phyloP scores from a whole-genome alignment of 108 stramenopile species.

The Poteriospumella lacustris region DNA sequence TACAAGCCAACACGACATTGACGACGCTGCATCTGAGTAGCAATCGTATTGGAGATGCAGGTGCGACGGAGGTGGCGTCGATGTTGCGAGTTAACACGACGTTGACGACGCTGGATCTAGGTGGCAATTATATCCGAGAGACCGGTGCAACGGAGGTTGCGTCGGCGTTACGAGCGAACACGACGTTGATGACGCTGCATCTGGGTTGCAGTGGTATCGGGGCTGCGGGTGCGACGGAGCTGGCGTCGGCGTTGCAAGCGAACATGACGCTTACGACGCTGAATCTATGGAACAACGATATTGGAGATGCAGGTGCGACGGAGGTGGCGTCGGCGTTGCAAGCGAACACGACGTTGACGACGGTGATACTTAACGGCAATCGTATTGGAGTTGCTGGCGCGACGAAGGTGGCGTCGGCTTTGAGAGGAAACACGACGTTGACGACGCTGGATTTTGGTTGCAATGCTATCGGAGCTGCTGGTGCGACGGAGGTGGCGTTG shows the following conservation, averaged over 20 bases:
- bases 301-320: not conserved
- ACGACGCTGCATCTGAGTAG: not conserved
- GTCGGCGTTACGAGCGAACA: no score
- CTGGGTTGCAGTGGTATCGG: no score
- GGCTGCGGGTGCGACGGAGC: no score
- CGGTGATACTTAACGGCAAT: not conserved
- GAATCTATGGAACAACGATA: conserved; percentile 12
- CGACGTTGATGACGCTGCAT: no score
- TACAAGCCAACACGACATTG: not conserved
- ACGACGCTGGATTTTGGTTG: not conserved
- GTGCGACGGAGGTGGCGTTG: not conserved
- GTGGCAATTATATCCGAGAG: not conserved
- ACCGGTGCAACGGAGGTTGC: no score
- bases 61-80: not conserved
- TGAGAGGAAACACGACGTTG: not conserved
- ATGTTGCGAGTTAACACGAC: not conserved
- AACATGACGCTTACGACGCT: no score
- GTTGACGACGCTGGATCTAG: not conserved
- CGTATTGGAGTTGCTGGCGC: not conserved
- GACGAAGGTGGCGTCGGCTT: not conserved
- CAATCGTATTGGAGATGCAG: not conserved
- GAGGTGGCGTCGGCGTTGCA: not conserved
- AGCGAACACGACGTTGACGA: not conserved
- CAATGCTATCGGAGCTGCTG: conserved; percentile 1
- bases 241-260: no score